phyloP scores from a whole-genome alignment of 768 basidiomycete genomes.

The Boletus subparvulus region DNA sequence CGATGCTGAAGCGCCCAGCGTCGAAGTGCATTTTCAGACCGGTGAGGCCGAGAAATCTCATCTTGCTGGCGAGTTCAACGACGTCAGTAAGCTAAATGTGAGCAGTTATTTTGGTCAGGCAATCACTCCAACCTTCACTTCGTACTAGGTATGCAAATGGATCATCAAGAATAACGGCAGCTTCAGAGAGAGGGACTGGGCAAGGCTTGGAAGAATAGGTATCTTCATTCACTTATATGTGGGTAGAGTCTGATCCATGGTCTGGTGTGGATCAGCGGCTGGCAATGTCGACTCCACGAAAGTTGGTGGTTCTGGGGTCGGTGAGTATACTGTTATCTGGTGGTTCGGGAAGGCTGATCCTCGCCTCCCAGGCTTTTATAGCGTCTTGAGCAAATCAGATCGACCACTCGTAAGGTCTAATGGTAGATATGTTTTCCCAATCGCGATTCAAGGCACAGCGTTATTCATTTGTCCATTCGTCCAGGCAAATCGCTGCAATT shows the following conservation, averaged over 20 bases:
- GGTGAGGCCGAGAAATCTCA: slow-evolving; percentile 4
- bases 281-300: slow-evolving; percentile 16
- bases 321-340: not conserved
- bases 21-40: slow-evolving; percentile 40
- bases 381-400: slow-evolving; percentile 18
- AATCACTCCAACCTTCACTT: not conserved
- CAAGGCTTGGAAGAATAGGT: slow-evolving; percentile 16
- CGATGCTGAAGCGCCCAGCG: slow-evolving; percentile 40
- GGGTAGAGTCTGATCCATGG: not conserved
- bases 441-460: not conserved
- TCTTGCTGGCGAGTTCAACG: not conserved
- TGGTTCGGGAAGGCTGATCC: not conserved
- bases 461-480: not conserved
- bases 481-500: slow-evolving; percentile 15
- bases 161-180: slow-evolving; percentile 13
- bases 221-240: not conserved
- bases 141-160: slow-evolving; percentile 9
- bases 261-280: not conserved
- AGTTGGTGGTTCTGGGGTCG: slow-evolving; percentile 19
- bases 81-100: not conserved
- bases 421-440: not conserved
- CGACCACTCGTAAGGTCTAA: slow-evolving; percentile 10
- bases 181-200: slow-evolving; percentile 7
- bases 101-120: not conserved
- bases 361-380: slow-evolving; percentile 12